Conservation (phyloP, 306 rosid genomes). For the Fragaria vesca region DNA sequence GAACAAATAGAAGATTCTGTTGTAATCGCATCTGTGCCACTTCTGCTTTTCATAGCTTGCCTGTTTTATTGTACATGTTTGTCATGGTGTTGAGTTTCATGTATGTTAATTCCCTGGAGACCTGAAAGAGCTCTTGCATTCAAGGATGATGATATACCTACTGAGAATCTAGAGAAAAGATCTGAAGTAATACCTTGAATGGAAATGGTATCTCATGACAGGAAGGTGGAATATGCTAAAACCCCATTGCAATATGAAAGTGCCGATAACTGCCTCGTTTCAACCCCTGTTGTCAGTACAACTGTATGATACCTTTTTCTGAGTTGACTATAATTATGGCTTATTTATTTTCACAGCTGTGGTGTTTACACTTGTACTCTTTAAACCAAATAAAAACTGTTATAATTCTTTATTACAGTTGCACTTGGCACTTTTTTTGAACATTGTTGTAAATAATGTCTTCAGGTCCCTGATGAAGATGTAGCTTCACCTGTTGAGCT, state of each 20-base stretch:
- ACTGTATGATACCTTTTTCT: conserved; percentile 15
- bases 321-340: conserved; percentile 1
- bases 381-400: too few relatives aligned
- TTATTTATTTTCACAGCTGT: neutral
- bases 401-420: neutral
- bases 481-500: conserved; percentile 85
- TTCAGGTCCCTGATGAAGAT: conserved; percentile 71
- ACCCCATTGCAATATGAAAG: conserved; percentile 36
- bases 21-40: neutral
- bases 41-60: neutral
- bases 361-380: too few relatives aligned
- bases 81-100: neutral
- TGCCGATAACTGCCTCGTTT: conserved; percentile 34
- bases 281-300: conserved; percentile 46
- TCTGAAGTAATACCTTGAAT: conserved; percentile 40
- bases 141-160: conserved; percentile 52
- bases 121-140: conserved; percentile 76
- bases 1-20: neutral
- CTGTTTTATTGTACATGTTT: neutral
- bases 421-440: conserved; percentile 19
- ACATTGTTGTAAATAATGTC: conserved; percentile 22
- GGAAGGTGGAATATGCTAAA: conserved; percentile 33
- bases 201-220: conserved; percentile 32
- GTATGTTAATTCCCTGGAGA: conserved; percentile 40
- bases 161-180: conserved; percentile 43